Conservation (phyloP, 176 grass and related monocot species). For the Paspalum vaginatum region DNA sequence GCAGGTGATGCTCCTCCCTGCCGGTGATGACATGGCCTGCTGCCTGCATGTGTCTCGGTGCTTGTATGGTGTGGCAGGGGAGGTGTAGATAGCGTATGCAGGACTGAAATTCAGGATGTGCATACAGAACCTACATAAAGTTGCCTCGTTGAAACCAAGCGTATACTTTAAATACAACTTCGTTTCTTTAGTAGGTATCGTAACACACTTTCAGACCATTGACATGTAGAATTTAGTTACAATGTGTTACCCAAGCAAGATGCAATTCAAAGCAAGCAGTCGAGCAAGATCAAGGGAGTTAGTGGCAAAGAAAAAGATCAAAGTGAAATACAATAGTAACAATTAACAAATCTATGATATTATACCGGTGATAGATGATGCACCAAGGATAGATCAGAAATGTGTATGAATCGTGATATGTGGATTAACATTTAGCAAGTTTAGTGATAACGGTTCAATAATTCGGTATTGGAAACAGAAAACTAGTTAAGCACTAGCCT, state of each 20-base stretch:
- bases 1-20: neutral
- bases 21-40: constrained; percentile 22
- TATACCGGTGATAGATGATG: neutral
- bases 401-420: neutral
- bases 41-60: neutral
- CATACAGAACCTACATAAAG: constrained; percentile 23
- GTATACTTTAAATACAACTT: neutral
- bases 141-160: neutral
- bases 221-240: too few species aligned
- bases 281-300: too few species aligned
- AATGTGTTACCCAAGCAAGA: too few species aligned
- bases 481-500: neutral
- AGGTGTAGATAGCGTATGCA: neutral
- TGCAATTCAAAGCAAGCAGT: too few species aligned
- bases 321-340: neutral
- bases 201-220: too few species aligned
- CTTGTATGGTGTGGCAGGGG: neutral
- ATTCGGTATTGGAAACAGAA: neutral
- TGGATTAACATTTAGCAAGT: neutral
- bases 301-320: neutral
- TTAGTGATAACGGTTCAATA: neutral
- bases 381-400: neutral
- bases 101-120: neutral
- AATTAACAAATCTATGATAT: neutral
- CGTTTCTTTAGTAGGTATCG: too few species aligned